A percentile compares a stretch with the other conserved stretches of the same genome.
phyloP scores from a whole-genome alignment of 352 stramenopile genomes.

The Albugo candida region DNA sequence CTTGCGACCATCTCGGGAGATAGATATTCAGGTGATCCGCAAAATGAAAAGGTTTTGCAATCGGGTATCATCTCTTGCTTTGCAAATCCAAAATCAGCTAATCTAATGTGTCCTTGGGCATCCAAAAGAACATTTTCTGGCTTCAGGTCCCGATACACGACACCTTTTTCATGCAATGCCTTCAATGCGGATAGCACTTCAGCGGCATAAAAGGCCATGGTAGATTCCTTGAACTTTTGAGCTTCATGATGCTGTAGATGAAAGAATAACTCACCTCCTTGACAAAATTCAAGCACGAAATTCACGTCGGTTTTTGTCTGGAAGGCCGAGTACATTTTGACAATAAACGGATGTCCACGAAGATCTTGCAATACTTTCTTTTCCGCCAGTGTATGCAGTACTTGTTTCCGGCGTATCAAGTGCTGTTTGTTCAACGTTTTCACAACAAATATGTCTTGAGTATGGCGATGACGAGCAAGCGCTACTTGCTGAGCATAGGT shows the following conservation, averaged over 20 bases:
- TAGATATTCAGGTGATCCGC: slow-evolving; percentile 63
- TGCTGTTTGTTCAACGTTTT: slow-evolving; percentile 70
- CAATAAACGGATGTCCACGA: slow-evolving; percentile 54
- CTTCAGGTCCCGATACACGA: slow-evolving; percentile 57
- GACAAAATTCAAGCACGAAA: slow-evolving; percentile 74
- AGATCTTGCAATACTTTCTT: slow-evolving; percentile 52
- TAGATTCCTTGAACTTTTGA: slow-evolving; percentile 43
- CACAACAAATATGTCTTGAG: slow-evolving; percentile 43
- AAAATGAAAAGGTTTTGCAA: slow-evolving; percentile 60
- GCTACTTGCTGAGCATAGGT: slow-evolving; percentile 71
- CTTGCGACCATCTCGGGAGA: slow-evolving; percentile 73
- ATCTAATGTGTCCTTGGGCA: slow-evolving; percentile 50
- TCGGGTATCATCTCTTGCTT: slow-evolving; percentile 39
- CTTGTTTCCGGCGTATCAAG: slow-evolving; percentile 53
- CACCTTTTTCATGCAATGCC: slow-evolving; percentile 20
- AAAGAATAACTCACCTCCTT: slow-evolving; percentile 71
- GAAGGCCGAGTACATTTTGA: slow-evolving; percentile 48
- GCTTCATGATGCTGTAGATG: slow-evolving; percentile 58
- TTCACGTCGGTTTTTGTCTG: slow-evolving; percentile 58
- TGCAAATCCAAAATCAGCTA: slow-evolving; percentile 70
- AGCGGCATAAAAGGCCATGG: slow-evolving; percentile 51
- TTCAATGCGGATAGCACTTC: slow-evolving; percentile 41
- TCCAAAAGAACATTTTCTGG: slow-evolving; percentile 67
- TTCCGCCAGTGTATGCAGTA: slow-evolving; percentile 58
- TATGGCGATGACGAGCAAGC: slow-evolving; percentile 29